Evolutionary conservation across 345 rosid genomes (phyloP).

Genomic region (Linum tenue): DNA sequence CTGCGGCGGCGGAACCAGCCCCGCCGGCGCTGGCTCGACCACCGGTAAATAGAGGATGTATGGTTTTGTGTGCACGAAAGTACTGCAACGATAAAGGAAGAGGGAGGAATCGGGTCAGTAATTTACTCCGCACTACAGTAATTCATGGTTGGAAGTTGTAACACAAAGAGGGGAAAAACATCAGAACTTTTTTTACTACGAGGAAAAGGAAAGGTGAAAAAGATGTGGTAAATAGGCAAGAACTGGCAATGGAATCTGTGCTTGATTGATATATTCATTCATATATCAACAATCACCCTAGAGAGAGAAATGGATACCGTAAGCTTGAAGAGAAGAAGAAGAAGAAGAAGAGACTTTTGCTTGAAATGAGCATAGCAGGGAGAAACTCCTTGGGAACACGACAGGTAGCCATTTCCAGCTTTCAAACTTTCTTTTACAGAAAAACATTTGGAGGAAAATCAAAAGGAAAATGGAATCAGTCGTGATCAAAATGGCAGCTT

Average conservation of each 20-base stretch:
- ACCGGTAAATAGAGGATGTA: conserved; percentile 65
- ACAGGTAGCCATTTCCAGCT: not conserved
- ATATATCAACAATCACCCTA: not conserved
- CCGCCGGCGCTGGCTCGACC: conserved; percentile 39
- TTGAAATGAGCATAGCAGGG: not conserved
- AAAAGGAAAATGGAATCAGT: no score
- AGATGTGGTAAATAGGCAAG: not conserved
- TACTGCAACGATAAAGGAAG: not conserved
- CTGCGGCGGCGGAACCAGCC: conserved; percentile 15
- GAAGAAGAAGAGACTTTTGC: not conserved
- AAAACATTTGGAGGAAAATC: no score
- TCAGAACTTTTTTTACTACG: no score
- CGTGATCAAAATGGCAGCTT: not conserved
- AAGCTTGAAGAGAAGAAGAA: not conserved
- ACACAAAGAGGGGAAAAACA: no score
- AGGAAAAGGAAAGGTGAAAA: no score
- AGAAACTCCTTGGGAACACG: not conserved
- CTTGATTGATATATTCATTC: not conserved
- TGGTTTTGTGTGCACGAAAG: conserved; percentile 72
- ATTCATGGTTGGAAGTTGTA: not conserved
- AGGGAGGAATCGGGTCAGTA: not conserved
- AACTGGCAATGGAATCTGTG: not conserved
- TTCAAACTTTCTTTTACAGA: not conserved
- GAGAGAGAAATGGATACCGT: not conserved
- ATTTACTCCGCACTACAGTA: not conserved